Percentiles rank a stretch among this genome's conserved stretches.
These are phyloP conservation scores for Stylonectria norvegica DNA, from an alignment of 2,329 filamentous ascomycete species.

Conservation along the genomic window DNA sequence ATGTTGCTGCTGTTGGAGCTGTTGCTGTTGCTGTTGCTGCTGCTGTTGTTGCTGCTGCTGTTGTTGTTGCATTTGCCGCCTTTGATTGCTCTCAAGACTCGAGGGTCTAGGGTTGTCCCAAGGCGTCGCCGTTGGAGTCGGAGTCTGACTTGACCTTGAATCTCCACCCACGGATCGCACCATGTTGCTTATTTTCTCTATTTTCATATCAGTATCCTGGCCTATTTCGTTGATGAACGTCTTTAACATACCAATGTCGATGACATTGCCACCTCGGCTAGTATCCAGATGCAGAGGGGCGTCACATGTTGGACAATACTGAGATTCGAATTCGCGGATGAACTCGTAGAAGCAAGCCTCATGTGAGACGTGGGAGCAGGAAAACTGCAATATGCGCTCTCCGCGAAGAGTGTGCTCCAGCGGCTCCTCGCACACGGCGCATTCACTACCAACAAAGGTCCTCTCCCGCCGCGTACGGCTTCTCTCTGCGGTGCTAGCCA, in stretches of 20 bases:
- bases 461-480: slow-evolving; percentile 79
- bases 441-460: slow-evolving; percentile 93
- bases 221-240: slow-evolving; percentile 16
- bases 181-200: slow-evolving; percentile 93
- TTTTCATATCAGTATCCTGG: slow-evolving; percentile 21
- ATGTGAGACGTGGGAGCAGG: slow-evolving; percentile 94
- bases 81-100: slow-evolving; percentile 44
- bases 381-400: slow-evolving; percentile 92
- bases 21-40: slow-evolving; percentile 21
- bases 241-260: slow-evolving; percentile 71
- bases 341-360: slow-evolving; percentile 99
- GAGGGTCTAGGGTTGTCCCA: slow-evolving; percentile 65
- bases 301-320: slow-evolving; percentile 92
- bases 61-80: slow-evolving; percentile 28
- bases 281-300: slow-evolving; percentile 88
- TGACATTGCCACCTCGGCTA: slow-evolving; percentile 85
- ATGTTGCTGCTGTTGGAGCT: slow-evolving; percentile 17
- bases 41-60: slow-evolving; percentile 16
- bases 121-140: slow-evolving; percentile 56
- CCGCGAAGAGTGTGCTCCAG: slow-evolving; percentile 92
- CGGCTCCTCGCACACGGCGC: slow-evolving; percentile 94
- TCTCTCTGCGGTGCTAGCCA: slow-evolving; percentile 58
- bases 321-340: slow-evolving; percentile 88
- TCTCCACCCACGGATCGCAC: slow-evolving; percentile 76
- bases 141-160: slow-evolving; percentile 48